Percentiles rank a stretch among this genome's conserved stretches.
Conservation (phyloP, 495 filamentous ascomycete species). For the Zalerion maritima region DNA sequence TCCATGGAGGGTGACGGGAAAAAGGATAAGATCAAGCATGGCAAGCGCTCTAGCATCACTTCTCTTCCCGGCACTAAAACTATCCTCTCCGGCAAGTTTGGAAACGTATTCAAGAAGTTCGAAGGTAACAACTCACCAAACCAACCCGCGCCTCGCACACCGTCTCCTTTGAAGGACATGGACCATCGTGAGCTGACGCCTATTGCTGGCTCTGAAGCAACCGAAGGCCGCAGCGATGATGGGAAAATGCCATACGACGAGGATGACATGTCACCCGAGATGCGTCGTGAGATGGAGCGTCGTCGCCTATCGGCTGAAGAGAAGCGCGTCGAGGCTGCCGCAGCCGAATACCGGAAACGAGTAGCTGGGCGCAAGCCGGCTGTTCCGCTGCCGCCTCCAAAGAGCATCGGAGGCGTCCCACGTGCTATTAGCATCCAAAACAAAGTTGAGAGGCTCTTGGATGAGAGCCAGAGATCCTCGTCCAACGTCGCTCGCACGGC, state of each 20-base stretch:
- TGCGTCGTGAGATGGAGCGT: conserved; percentile 80
- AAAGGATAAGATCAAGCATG: conserved; percentile 53
- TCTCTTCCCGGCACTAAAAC: conserved; percentile 71
- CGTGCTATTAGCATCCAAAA: conserved; percentile 76
- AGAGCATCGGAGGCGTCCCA: conserved; percentile 41
- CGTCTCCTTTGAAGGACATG: conserved; percentile 38
- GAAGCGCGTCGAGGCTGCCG: conserved; percentile 76
- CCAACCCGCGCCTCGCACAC: conserved; percentile 30
- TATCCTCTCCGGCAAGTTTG: conserved; percentile 80
- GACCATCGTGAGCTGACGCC: conserved; percentile 47
- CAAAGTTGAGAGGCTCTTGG: conserved; percentile 73
- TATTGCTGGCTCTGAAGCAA: conserved; percentile 63
- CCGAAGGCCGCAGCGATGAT: conserved; percentile 55
- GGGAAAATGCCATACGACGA: conserved; percentile 40
- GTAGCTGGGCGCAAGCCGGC: conserved; percentile 42
- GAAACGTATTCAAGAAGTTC: conserved; percentile 89
- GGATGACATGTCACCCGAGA: conserved; percentile 71
- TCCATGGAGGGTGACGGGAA: conserved; percentile 58
- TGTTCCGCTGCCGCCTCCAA: conserved; percentile 18
- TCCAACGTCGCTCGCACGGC: conserved; percentile 53
- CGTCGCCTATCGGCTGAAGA: conserved; percentile 77
- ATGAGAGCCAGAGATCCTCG: conserved; percentile 51
- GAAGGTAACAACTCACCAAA: conserved; percentile 45
- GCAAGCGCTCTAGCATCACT: conserved; percentile 64
- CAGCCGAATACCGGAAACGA: conserved; percentile 75